A percentile compares a stretch with the other conserved stretches of the same genome.
Conservation (phyloP, 2,329 filamentous ascomycete species). For the Trichoderma aggressivum region DNA sequence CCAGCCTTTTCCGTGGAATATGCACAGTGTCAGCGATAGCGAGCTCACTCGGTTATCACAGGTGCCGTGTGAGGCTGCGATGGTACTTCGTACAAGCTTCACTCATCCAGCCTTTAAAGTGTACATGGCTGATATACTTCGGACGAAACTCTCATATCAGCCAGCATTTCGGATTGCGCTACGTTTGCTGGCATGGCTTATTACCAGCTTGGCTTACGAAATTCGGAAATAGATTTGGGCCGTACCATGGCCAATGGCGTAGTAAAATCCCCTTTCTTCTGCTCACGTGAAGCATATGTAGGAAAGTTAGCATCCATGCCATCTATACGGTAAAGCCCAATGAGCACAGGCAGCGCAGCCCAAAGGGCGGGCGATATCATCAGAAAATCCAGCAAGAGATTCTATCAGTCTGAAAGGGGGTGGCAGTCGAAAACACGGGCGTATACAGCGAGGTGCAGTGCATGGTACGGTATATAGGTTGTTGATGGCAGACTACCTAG, state of each 20-base stretch:
- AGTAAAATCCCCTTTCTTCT: neutral
- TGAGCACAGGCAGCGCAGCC: neutral
- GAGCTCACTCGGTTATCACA: neutral
- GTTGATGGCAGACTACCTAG: neutral
- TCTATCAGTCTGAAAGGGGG: neutral
- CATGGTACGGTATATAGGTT: neutral
- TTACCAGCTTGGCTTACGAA: conserved; percentile 32
- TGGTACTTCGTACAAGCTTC: neutral
- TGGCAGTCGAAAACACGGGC: neutral
- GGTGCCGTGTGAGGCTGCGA: neutral
- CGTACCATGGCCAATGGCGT: neutral
- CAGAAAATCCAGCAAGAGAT: neutral
- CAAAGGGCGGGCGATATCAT: neutral
- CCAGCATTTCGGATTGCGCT: neutral
- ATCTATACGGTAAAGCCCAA: neutral
- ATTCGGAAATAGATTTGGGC: neutral
- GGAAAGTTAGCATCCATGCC: neutral
- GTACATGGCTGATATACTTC: neutral
- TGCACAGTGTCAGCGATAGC: neutral
- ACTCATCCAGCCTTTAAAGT: neutral
- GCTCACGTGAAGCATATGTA: conserved; percentile 8
- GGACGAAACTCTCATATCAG: neutral
- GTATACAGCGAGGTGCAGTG: neutral
- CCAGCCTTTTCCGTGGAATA: neutral
- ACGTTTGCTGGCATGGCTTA: neutral